Evolutionary conservation across 2,329 filamentous ascomycete species (phyloP).

Genomic region (Aspergillaceae sp.): DNA sequence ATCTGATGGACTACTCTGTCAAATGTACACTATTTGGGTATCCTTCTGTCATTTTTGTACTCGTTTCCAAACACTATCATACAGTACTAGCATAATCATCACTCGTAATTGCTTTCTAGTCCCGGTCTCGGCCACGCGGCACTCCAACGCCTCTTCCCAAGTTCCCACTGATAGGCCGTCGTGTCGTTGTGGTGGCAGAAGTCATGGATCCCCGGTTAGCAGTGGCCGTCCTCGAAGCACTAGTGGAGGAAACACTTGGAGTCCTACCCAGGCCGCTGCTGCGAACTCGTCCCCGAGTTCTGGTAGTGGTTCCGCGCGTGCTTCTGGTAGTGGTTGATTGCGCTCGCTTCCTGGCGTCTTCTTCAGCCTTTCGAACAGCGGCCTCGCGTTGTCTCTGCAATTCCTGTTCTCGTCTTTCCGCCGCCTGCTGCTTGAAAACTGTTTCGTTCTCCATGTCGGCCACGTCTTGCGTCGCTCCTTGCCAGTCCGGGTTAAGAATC

Average conservation of each 20-base stretch:
- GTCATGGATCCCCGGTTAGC: conserved; percentile 19
- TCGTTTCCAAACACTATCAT: conserved; percentile 10
- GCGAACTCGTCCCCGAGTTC: conserved; percentile 24
- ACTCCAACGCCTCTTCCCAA: conserved; percentile 29
- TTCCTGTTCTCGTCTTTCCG: conserved; percentile 66
- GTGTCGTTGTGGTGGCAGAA: conserved; percentile 21
- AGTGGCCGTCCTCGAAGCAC: conserved; percentile 19
- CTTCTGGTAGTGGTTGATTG: conserved; percentile 25
- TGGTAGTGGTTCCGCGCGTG: conserved; percentile 19
- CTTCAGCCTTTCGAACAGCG: conserved; percentile 46
- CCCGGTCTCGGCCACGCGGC: conserved; percentile 26
- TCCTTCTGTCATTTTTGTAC: conserved; percentile 12
- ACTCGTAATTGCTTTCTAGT: conserved; percentile 7
- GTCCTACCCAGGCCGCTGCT: conserved; percentile 28
- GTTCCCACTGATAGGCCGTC: conserved; percentile 31
- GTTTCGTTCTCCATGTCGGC: conserved; percentile 79
- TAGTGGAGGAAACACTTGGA: conserved; percentile 24
- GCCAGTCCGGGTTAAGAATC: conserved; percentile 80
- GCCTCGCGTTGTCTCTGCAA: conserved; percentile 71
- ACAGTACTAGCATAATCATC: conserved; percentile 6
- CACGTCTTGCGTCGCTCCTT: conserved; percentile 78
- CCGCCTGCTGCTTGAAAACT: conserved; percentile 62
- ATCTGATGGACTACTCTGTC: conserved; percentile 3
- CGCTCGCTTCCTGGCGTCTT: conserved; percentile 35
- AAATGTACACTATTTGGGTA: conserved; percentile 7